phyloP scores from a whole-genome alignment of 2,329 filamentous ascomycete species.

The Ophiostoma triangulosporum region DNA sequence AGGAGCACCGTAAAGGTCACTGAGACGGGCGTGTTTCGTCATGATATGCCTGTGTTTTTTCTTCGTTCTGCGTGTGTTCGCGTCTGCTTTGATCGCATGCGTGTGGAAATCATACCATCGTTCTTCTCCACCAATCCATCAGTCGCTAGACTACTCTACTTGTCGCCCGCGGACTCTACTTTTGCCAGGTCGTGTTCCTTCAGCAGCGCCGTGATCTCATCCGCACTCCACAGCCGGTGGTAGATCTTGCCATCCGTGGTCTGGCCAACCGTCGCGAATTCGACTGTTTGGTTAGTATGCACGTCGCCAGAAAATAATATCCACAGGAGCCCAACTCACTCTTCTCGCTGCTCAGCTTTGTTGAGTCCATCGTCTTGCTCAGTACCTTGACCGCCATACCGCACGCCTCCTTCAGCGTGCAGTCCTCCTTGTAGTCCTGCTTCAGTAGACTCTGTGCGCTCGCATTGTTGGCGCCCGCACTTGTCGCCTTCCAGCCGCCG shows the following conservation, averaged over 20 bases:
- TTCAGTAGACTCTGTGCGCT: slow-evolving; percentile 94
- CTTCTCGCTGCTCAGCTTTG: slow-evolving; percentile 97
- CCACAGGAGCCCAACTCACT: too few species aligned
- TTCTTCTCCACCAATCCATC: not conserved
- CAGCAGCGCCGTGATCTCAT: slow-evolving; percentile 86
- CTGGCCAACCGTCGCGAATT: slow-evolving; percentile 95
- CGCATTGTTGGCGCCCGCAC: slow-evolving; percentile 94
- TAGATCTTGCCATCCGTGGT: slow-evolving; percentile 94
- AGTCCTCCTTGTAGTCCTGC: slow-evolving; percentile 99
- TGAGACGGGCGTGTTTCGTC: too few species aligned
- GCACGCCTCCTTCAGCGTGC: slow-evolving; percentile 88
- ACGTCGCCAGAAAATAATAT: not conserved
- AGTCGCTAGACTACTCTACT: slow-evolving; percentile 24
- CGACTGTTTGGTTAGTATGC: slow-evolving; percentile 44
- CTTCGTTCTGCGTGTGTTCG: too few species aligned
- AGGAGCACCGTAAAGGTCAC: too few species aligned
- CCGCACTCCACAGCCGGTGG: slow-evolving; percentile 91
- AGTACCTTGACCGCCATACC: slow-evolving; percentile 96
- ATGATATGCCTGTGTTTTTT: too few species aligned
- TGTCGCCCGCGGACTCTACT: slow-evolving; percentile 58
- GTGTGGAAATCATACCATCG: not conserved
- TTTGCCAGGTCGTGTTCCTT: slow-evolving; percentile 95
- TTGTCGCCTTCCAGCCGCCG: slow-evolving; percentile 97
- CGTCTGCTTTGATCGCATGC: too few species aligned
- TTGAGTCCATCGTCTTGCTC: slow-evolving; percentile 99